Percentiles rank a stretch among this genome's conserved stretches.
Conservation (phyloP, 441 rosid species). For the Breynia disticha region DNA sequence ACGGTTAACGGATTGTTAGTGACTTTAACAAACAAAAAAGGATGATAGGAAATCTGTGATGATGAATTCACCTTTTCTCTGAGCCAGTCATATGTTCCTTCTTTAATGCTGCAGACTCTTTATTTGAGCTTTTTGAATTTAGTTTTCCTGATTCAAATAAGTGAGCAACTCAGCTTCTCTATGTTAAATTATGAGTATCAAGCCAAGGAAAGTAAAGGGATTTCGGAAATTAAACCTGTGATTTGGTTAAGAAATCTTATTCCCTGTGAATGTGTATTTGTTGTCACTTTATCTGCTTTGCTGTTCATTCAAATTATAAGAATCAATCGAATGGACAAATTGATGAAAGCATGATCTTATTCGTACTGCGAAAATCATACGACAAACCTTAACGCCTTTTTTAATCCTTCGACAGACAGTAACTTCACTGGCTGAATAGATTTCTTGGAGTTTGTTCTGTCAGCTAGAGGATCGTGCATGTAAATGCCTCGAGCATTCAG, state of each 20-base stretch:
- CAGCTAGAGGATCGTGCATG: conserved; percentile 51
- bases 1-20: conserved; percentile 13
- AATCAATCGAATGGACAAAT: too few relatives aligned
- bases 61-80: conserved; percentile 52
- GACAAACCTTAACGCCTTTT: conserved; percentile 64
- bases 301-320: conserved; percentile 29
- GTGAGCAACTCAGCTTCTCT: conserved; percentile 10
- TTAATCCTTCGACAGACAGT: conserved; percentile 73
- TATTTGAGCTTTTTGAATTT: conserved; percentile 24
- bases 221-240: conserved; percentile 41
- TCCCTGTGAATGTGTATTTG: conserved; percentile 84
- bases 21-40: conserved; percentile 6
- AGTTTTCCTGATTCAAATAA: conserved; percentile 32
- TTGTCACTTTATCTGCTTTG: conserved; percentile 80
- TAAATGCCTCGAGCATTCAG: conserved; percentile 54
- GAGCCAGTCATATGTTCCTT: conserved; percentile 19
- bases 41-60: conserved; percentile 1
- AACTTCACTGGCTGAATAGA: conserved; percentile 46
- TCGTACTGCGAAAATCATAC: neutral
- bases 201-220: conserved; percentile 9
- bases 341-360: neutral
- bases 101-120: conserved; percentile 26
- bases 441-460: conserved; percentile 36
- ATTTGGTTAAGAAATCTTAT: conserved; percentile 78
- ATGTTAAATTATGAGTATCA: neutral